Evolutionary conservation across 1,139 yeast species (phyloP).

Genomic region (Geotrichum citri-aurantii): DNA sequence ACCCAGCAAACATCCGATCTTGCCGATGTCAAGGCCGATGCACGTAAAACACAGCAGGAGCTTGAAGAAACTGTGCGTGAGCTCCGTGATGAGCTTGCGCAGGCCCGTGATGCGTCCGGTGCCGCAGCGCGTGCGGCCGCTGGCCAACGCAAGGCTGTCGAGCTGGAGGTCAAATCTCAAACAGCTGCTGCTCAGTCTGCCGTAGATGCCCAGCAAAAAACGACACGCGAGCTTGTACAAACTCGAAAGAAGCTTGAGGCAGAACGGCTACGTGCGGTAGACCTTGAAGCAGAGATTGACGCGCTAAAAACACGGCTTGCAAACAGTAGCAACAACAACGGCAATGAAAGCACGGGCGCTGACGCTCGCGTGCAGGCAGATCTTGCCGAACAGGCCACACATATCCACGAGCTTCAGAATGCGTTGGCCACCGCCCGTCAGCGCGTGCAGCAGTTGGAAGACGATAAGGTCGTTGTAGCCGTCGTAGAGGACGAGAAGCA

Average conservation of each 20-base stretch:
- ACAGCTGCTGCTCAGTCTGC: conserved; percentile 24
- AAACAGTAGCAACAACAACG: neutral
- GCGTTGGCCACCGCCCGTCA: conserved; percentile 46
- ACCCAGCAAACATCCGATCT: conserved; percentile 34
- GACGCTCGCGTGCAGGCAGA: conserved; percentile 34
- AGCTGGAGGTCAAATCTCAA: conserved; percentile 15
- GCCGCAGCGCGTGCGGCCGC: neutral
- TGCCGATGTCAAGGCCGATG: conserved; percentile 30
- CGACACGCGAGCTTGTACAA: neutral
- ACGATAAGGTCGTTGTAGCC: conserved; percentile 43
- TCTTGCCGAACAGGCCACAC: conserved; percentile 51
- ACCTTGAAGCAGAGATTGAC: conserved; percentile 11
- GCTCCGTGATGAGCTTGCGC: conserved; percentile 21
- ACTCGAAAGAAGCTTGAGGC: conserved; percentile 1
- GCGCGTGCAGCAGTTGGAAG: conserved; percentile 41
- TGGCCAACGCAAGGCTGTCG: neutral
- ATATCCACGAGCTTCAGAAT: conserved; percentile 52
- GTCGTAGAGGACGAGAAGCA: conserved; percentile 50
- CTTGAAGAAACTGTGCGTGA: conserved; percentile 25
- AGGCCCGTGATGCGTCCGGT: conserved; percentile 18
- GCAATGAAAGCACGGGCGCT: neutral
- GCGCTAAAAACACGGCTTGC: conserved; percentile 34
- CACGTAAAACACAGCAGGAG: conserved; percentile 24
- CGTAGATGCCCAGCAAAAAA: conserved; percentile 10
- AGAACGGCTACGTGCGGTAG: conserved; percentile 6